These are phyloP conservation scores for Colletotrichum sp. DNA, from an alignment of 2,329 filamentous ascomycete species.

Conservation along the genomic window DNA sequence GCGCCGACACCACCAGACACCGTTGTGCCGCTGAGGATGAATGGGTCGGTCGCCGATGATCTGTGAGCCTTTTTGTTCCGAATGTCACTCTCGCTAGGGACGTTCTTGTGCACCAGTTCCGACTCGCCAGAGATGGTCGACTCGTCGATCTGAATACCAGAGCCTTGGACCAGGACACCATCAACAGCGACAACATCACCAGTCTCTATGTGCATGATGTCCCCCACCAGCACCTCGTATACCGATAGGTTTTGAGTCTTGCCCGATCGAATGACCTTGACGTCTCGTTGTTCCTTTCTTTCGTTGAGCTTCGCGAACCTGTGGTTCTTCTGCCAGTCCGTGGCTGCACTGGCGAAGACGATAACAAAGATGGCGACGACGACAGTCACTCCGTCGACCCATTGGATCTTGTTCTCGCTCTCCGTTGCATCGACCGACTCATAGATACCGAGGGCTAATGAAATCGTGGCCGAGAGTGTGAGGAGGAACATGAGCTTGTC, in stretches of 20 bases:
- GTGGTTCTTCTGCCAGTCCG: conserved; percentile 83
- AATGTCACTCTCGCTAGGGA: conserved; percentile 66
- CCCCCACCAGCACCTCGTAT: conserved; percentile 74
- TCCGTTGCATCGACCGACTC: conserved; percentile 66
- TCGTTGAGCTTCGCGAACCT: conserved; percentile 82
- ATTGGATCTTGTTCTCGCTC: conserved; percentile 66
- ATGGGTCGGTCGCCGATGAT: conserved; percentile 71
- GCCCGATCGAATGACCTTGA: conserved; percentile 80
- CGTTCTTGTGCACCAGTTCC: conserved; percentile 71
- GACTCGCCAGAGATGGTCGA: conserved; percentile 81
- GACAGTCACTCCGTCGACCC: conserved; percentile 84
- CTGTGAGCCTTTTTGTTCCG: conserved; percentile 57
- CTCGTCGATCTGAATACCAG: conserved; percentile 68
- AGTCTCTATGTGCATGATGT: conserved; percentile 75
- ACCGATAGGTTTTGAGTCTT: conserved; percentile 72
- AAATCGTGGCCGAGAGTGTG: conserved; percentile 74
- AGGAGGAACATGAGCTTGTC: conserved; percentile 80
- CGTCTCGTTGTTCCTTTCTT: conserved; percentile 77
- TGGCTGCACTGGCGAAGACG: conserved; percentile 76
- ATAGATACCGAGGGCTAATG: conserved; percentile 76
- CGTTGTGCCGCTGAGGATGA: conserved; percentile 81
- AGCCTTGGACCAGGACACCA: conserved; percentile 71
- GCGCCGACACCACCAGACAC: conserved; percentile 78
- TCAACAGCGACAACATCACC: conserved; percentile 77
- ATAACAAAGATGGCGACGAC: conserved; percentile 79